Conservation (phyloP, 2,329 filamentous ascomycete genomes). For the Alternaria triticimaculans region DNA sequence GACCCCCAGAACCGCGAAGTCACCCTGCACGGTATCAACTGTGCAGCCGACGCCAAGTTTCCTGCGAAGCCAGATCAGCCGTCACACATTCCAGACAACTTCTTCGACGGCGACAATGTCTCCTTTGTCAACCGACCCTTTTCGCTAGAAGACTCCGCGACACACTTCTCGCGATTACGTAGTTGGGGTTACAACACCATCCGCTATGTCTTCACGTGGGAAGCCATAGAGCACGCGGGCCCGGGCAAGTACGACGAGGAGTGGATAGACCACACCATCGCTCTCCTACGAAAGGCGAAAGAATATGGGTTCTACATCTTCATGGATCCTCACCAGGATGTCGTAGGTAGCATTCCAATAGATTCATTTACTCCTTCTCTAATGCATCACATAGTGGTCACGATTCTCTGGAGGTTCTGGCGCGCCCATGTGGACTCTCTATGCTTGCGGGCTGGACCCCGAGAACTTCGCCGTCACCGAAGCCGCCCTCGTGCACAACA, state of each 20-base stretch:
- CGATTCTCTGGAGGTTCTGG: constrained; percentile 92
- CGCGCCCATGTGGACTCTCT: constrained; percentile 96
- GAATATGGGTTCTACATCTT: constrained; percentile 94
- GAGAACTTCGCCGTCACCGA: constrained; percentile 84
- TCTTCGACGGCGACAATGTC: constrained; percentile 92
- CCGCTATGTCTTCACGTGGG: constrained; percentile 97
- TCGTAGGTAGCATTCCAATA: constrained; percentile 63
- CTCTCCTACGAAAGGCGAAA: constrained; percentile 81
- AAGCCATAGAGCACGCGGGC: constrained; percentile 92
- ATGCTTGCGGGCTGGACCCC: constrained; percentile 91
- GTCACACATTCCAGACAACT: constrained; percentile 77
- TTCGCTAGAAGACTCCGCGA: constrained; percentile 77
- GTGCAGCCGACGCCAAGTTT: constrained; percentile 88
- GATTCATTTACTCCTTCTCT: constrained; percentile 16
- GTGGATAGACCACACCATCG: constrained; percentile 90
- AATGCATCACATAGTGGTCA: constrained; percentile 72
- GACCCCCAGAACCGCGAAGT: constrained; percentile 84
- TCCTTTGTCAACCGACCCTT: constrained; percentile 90
- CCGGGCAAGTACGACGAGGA: constrained; percentile 93
- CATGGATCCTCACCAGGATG: constrained; percentile 99
- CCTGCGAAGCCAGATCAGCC: constrained; percentile 81
- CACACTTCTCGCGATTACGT: constrained; percentile 84
- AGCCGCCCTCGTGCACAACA: constrained; percentile 94
- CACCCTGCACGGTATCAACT: constrained; percentile 90
- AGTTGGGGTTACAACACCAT: constrained; percentile 96